phyloP scores from a whole-genome alignment of 306 rosid species.

The Vigna radiata region DNA sequence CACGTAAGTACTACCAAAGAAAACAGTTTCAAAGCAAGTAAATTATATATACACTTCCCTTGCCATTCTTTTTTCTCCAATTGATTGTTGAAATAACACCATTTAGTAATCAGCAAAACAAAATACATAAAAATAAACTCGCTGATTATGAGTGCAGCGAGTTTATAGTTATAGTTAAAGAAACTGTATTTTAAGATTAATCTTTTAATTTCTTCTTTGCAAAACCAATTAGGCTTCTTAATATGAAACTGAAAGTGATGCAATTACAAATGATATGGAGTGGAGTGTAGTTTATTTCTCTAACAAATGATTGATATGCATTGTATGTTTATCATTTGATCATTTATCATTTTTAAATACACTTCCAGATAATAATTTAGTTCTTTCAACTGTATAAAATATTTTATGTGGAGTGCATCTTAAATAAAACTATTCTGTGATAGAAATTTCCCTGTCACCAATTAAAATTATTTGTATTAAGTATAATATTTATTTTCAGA shows the following conservation, averaged over 20 bases:
- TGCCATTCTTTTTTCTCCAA: neutral
- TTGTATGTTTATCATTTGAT: slow-evolving; percentile 9
- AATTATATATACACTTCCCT: slow-evolving; percentile 3
- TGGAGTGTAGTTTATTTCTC: neutral
- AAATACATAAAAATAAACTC: neutral
- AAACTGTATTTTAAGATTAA: neutral
- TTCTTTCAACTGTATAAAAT: neutral
- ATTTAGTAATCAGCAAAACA: neutral
- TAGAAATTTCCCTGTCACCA: neutral
- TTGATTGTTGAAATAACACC: neutral
- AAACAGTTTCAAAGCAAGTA: neutral
- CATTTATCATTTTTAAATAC: slow-evolving; percentile 9
- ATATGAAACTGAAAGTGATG: neutral
- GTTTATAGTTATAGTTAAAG: neutral
- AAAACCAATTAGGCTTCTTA: neutral
- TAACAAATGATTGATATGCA: slow-evolving; percentile 5
- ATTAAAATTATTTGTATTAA: neutral
- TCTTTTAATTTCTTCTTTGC: neutral
- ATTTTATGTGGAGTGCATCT: neutral
- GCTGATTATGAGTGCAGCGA: neutral
- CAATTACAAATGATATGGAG: slow-evolving; percentile 9
- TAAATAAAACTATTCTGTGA: neutral
- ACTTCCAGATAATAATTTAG: neutral
- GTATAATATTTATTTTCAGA: slow-evolving; percentile 2
- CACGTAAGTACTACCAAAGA: neutral